Evolutionary conservation across 1,284 basidiomycete genomes (phyloP), one percentile per base, ranked within the genome.

Genomic region (Inonotus hispidus): DNA sequence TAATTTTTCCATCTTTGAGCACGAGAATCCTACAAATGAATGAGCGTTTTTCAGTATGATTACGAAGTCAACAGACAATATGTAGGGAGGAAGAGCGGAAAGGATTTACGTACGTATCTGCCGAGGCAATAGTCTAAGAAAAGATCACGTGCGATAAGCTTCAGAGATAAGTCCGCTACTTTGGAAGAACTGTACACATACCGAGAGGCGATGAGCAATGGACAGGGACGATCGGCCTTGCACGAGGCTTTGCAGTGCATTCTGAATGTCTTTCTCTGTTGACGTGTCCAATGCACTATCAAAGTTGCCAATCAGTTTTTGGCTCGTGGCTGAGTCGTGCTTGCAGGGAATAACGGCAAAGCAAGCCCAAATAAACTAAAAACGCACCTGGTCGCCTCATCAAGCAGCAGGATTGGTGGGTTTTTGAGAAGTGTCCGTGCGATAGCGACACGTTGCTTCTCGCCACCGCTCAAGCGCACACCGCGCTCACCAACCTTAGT

Each of bases 371-470:
- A 43, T 49, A n/a, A 65, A 65, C 71, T 47, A 52, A 43, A 53
- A 65, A 50, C 71, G 46, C 65, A 82, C 84, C 87, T 83, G 13
- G 88, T 92, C 13, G 90, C 90, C 74, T 93, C 91, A 71, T 95
- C 93, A 54, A 95, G 71, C 14, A 95, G 77, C 45, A 95, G 72
- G 59, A 95, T 85, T 5, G 91, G 90, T 16, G 94, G 90, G 69
- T 90, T 86, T 74, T 95, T 95, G 59, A 92, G 74, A 53, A 96
- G 78, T 2, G 92, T 93, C 55, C 93, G 79, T 0, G 94, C 93
- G 68, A 97, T 88, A 11, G 93, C 89, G 11, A 94, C 90, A 2
- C 90, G 81, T 69, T 94, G 92, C 74, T 91, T 91, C 74, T 93
- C 91, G n/a, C 88, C 84, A 27, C 84, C 84, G 66, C 85, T 85